Base-by-base conservation (phyloP, 768 basidiomycete species). In the Peribolospora baueri region DNA sequence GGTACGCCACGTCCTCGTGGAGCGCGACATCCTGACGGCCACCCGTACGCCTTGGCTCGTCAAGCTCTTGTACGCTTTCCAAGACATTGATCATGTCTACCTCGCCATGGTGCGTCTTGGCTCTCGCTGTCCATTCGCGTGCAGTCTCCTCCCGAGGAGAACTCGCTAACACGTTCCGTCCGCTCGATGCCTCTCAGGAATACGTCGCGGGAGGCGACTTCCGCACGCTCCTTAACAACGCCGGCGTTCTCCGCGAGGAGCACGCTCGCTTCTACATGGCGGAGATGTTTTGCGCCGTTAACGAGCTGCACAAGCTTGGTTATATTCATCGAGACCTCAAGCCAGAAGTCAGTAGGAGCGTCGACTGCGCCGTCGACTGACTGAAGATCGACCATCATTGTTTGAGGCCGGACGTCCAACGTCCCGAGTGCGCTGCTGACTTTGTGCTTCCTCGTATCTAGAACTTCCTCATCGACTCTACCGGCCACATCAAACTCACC, bases 141-240 rank as follows among this genome's bases (percentile, higher is more conserved):
- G 13, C 4, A 5, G 4, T 36, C 8, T 5, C 40, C 2, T 11
- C 6, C 45, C 13, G 9, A 50, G 42, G 11, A 41, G 10, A 50
- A 36, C 11, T 7, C 13, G 39, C n/a, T 10, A 14, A 11, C 36
- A 51, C n/a, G 7, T 14, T 14, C 5, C 10, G 4, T n/a, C 37
- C 42, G 14, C 13, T 42, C 57, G 61, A 41, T 58, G 48, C 1
- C 51, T 4, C 8, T 10, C 54, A 71, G 70, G 90, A 97, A 72
- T 97, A 93, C 65, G 90, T 97, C 13, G 88, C 90, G 0, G 93
- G 93, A 25, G 93, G 93, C 51, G 93, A 98, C 66, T 98, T 98
- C 72, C 77, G 93, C 13, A 98, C 93, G 0, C 75, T 98, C 45
- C 74, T 98, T 45, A 98, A 95, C 70, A 98, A 95, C 66, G 88